Evolutionary conservation across 2,329 filamentous ascomycete genomes (phyloP), one percentile per base, ranked within the genome.

Genomic region (Conoideocrella luteorostrata): DNA sequence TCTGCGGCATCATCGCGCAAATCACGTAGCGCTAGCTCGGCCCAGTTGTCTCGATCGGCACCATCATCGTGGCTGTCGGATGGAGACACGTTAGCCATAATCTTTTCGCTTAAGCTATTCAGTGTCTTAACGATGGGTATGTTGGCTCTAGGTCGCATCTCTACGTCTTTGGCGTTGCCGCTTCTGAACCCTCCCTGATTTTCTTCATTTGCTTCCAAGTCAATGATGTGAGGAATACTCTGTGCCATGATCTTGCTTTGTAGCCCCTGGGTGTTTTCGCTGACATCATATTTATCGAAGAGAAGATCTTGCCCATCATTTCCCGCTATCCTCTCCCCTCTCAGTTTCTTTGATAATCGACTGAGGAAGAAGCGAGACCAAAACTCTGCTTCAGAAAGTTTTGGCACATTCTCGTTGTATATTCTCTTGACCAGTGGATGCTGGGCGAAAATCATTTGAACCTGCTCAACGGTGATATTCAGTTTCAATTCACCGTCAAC

Each of bases 351-450:
- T 52, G 89, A 88, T 7, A 98, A 70, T 45, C 86, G 80, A 63
- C 88, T 95, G 48, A 90, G 80, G 62, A 98, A 97, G 66, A 98
- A 98, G 12, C 88, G 78, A 5, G 86, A 86, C 90, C 91, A 98
- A 60, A 98, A 98, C 39, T 88, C 81, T 44, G 75, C 74, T 56
- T 95, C 87, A 21, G 75, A 80, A 30, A 94, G 65, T 47, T 85
- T 86, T 5, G 88, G 89, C 0, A 96, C 89, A 52, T 90, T 88
- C 59, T 96, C 90, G 58, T 97, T 88, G 64, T 96, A 97, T 6
- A 95, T 86, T 17, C 82, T 80, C 60, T 88, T 86, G 47, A 98
- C 84, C 1, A 98, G 72, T 2, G 93, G 89, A 63, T 98, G 91
- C 62, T 97, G 93, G 47, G 78, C 82, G 64, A 98, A 90, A 42